Conservation (phyloP, 306 rosid species). For the Leucaena leucocephala region DNA sequence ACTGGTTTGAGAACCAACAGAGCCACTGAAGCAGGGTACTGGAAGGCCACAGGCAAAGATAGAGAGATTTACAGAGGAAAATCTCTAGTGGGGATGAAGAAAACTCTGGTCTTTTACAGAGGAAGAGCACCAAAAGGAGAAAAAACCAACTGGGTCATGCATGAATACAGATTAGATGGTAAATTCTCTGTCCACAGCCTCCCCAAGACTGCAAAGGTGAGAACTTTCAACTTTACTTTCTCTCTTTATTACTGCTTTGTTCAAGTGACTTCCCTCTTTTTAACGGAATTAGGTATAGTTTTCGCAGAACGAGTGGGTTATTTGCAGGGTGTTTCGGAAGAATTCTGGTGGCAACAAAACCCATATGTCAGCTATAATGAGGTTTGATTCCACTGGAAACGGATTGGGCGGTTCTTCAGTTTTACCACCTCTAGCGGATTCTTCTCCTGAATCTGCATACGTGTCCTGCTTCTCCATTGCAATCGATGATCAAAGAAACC, state of each 20-base stretch:
- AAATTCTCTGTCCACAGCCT: slow-evolving; percentile 62
- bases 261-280: background rate
- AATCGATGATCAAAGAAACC: slow-evolving; percentile 48
- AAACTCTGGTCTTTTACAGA: slow-evolving; percentile 88
- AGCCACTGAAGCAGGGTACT: slow-evolving; percentile 88
- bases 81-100: slow-evolving; percentile 90
- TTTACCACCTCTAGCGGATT: slow-evolving; percentile 51
- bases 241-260: no score
- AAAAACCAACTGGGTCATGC: slow-evolving; percentile 89
- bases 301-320: background rate
- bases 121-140: slow-evolving; percentile 46
- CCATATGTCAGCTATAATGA: background rate
- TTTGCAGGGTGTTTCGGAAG: background rate
- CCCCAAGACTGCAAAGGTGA: slow-evolving; percentile 82
- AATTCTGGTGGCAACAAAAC: background rate
- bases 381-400: background rate
- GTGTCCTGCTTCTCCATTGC: slow-evolving; percentile 98
- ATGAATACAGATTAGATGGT: slow-evolving; percentile 86
- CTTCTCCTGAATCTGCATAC: slow-evolving; percentile 58
- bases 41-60: slow-evolving; percentile 98
- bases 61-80: slow-evolving; percentile 82
- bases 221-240: background rate
- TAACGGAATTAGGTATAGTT: background rate
- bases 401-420: background rate
- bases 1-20: slow-evolving; percentile 93